phyloP scores from a whole-genome alignment of 306 rosid genomes.

The Elaeagnus macrophylla region DNA sequence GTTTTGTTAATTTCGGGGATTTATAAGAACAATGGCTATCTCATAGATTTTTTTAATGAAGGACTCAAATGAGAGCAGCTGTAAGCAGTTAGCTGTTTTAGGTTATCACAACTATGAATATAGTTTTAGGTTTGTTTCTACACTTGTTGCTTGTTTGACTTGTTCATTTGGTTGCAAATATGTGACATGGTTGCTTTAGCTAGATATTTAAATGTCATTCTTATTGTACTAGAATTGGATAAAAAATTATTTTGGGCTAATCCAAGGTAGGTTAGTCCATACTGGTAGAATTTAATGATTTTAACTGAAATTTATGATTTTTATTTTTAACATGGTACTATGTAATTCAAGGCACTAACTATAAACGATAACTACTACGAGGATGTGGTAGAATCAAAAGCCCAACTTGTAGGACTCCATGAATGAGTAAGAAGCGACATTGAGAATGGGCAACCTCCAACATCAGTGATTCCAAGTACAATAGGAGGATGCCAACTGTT shows the following conservation, averaged over 20 bases:
- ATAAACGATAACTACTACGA: too few relatives aligned
- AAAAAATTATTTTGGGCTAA: conserved; percentile 96
- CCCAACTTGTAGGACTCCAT: too few relatives aligned
- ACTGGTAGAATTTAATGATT: too few relatives aligned
- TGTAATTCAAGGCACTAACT: too few relatives aligned
- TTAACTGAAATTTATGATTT: too few relatives aligned
- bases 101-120: neutral
- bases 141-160: neutral
- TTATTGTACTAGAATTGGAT: conserved; percentile 84
- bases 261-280: conserved; percentile 72
- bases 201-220: conserved; percentile 82
- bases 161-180: conserved; percentile 47
- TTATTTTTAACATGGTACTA: too few relatives aligned
- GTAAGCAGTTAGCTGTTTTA: conserved; percentile 41
- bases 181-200: conserved; percentile 99
- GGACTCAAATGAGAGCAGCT: conserved; percentile 99
- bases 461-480: too few relatives aligned
- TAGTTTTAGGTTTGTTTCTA: neutral
- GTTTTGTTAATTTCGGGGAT: conserved; percentile 54
- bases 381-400: too few relatives aligned
- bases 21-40: conserved; percentile 83
- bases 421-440: too few relatives aligned
- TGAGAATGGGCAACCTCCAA: too few relatives aligned
- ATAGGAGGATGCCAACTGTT: too few relatives aligned
- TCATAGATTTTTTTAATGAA: conserved; percentile 91